phyloP scores from a whole-genome alignment of 1,139 yeast species.

The Pichia norvegensis region DNA sequence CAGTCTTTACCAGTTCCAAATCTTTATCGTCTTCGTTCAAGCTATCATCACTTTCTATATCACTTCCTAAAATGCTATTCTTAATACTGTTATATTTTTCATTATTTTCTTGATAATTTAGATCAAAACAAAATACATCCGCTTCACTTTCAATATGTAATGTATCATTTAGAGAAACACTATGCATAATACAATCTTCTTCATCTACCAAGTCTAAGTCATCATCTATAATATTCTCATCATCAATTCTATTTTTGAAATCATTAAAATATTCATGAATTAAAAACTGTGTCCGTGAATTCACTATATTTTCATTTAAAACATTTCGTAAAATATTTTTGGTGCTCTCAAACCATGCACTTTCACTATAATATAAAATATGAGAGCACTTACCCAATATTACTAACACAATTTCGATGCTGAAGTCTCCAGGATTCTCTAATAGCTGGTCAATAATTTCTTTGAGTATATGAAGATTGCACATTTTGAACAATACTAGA shows the following conservation, averaged over 20 bases:
- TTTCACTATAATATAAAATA: slow-evolving; percentile 35
- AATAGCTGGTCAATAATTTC: slow-evolving; percentile 59
- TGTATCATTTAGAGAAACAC: slow-evolving; percentile 46
- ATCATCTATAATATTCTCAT: slow-evolving; percentile 30
- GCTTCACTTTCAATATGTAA: slow-evolving; percentile 41
- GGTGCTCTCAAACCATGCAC: slow-evolving; percentile 42
- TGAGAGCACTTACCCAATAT: slow-evolving; percentile 40
- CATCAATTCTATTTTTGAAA: slow-evolving; percentile 40
- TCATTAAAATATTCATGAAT: slow-evolving; percentile 48
- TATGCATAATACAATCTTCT: slow-evolving; percentile 55
- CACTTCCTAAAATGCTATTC: slow-evolving; percentile 40
- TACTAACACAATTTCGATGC: slow-evolving; percentile 41
- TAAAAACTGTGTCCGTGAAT: slow-evolving; percentile 38
- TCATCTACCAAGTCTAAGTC: slow-evolving; percentile 58
- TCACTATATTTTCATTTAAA: slow-evolving; percentile 47
- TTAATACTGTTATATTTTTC: slow-evolving; percentile 33
- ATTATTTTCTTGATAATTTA: slow-evolving; percentile 46
- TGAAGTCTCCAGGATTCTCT: slow-evolving; percentile 44
- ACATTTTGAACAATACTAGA: slow-evolving; percentile 56
- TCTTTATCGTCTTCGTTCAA: slow-evolving; percentile 22
- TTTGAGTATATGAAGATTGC: slow-evolving; percentile 54
- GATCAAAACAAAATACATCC: slow-evolving; percentile 47
- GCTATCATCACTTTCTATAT: slow-evolving; percentile 29
- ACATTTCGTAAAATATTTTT: slow-evolving; percentile 55
- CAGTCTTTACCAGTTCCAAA: background rate